Evolutionary conservation across 73 alveolate genomes (phyloP).

Genomic region (Tetrahymena elliotti): DNA sequence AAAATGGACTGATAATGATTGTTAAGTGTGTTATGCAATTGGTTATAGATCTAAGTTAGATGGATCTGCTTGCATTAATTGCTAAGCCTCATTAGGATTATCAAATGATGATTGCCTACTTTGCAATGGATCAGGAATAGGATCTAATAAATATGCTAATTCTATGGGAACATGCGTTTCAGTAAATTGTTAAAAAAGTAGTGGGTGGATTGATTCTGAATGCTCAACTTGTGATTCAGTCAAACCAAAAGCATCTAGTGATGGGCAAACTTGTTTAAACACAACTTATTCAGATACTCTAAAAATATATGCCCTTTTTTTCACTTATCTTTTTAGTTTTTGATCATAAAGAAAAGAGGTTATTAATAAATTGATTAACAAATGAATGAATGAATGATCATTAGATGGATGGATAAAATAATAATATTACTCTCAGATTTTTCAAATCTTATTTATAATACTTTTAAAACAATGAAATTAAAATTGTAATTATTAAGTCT

Average conservation of each 20-base stretch:
- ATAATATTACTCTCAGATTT: no score
- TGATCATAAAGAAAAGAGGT: background rate
- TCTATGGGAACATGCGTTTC: background rate
- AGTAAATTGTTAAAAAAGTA: background rate
- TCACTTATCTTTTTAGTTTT: background rate
- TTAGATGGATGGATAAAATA: no score
- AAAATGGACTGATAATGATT: background rate
- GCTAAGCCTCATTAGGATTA: background rate
- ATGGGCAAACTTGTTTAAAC: background rate
- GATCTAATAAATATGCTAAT: background rate
- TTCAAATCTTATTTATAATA: no score
- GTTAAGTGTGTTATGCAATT: background rate
- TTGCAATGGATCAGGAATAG: background rate
- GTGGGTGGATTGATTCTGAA: background rate
- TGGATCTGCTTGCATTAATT: background rate
- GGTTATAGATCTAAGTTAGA: background rate
- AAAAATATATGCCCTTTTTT: no score
- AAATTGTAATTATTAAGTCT: no score
- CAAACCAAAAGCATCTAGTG: background rate
- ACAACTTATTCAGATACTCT: background rate
- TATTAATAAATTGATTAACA: no score
- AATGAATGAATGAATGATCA: no score
- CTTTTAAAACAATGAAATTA: no score
- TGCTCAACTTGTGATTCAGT: background rate
- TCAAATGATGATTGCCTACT: background rate